These are phyloP conservation scores for Exophiala sp. DNA, from an alignment of 2,329 filamentous ascomycete species.

Conservation along the genomic window DNA sequence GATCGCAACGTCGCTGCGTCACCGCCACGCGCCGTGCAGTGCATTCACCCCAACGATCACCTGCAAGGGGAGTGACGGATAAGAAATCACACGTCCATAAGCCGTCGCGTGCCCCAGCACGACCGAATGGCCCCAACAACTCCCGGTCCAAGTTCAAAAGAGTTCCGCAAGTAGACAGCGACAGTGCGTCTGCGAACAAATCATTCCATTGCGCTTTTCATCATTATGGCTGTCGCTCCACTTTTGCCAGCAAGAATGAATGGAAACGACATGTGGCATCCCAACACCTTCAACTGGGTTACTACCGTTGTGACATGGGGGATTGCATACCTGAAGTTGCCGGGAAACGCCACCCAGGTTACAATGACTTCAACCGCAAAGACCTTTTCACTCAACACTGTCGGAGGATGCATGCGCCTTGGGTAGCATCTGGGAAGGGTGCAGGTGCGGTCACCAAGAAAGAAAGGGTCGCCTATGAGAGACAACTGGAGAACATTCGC, in stretches of 20 bases:
- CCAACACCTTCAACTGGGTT: conserved; percentile 68
- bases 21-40: conserved; percentile 5
- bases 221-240: conserved; percentile 66
- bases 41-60: conserved; percentile 6
- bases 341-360: conserved; percentile 15
- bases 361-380: conserved; percentile 78
- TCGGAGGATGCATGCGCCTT: conserved; percentile 65
- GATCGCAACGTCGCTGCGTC: not conserved
- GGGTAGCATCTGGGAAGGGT: conserved; percentile 30
- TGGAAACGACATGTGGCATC: conserved; percentile 86
- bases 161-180: conserved; percentile 5
- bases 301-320: conserved; percentile 69
- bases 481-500: conserved; percentile 53
- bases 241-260: conserved; percentile 80
- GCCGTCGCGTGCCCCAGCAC: not conserved
- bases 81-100: conserved; percentile 15
- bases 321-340: conserved; percentile 42
- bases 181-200: conserved; percentile 7
- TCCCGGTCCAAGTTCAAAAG: conserved; percentile 17
- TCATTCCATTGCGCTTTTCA: conserved; percentile 72
- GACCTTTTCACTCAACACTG: conserved; percentile 87
- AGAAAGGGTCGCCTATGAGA: conserved; percentile 42
- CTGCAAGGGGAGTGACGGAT: conserved; percentile 4
- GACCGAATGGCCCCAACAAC: not conserved
- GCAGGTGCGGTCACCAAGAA: conserved; percentile 40